phyloP scores from a whole-genome alignment of 176 grass and related monocot species.

The Phoenix roebelenii region DNA sequence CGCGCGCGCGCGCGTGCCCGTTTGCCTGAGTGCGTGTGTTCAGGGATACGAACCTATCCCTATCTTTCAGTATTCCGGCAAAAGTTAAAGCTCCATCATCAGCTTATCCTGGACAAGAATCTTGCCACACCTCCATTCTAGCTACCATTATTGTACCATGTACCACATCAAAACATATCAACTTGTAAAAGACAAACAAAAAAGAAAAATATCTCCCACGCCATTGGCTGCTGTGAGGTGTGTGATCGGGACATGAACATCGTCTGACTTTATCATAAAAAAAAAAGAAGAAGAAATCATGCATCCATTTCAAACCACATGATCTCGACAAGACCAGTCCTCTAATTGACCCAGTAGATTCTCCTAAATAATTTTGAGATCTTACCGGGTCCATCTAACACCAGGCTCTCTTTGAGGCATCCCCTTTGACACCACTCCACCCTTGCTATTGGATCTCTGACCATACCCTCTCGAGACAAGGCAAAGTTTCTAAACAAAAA shows the following conservation, averaged over 20 bases:
- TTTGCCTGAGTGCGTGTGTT: background rate
- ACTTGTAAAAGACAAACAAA: no score
- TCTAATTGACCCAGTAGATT: background rate
- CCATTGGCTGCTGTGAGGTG: no score
- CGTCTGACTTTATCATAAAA: constrained; percentile 9
- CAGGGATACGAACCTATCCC: constrained; percentile 1
- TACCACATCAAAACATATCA: background rate
- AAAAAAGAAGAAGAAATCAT: constrained; percentile 4
- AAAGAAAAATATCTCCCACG: no score
- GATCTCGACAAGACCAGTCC: constrained; percentile 9
- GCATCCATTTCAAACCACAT: constrained; percentile 16
- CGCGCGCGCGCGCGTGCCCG: no score
- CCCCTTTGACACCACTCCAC: no score
- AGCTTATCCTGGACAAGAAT: background rate
- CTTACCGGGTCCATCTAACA: background rate
- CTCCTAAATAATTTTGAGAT: constrained; percentile 11
- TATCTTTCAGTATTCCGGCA: background rate
- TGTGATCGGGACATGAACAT: no score
- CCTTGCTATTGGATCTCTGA: no score
- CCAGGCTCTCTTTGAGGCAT: no score
- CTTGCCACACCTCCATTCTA: background rate
- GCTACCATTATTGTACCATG: background rate
- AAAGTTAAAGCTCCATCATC: no score
- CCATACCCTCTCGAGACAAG: no score
- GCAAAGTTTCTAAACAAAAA: no score